Conservation (phyloP, 495 filamentous ascomycete genomes). For the Parmelia sp. region DNA sequence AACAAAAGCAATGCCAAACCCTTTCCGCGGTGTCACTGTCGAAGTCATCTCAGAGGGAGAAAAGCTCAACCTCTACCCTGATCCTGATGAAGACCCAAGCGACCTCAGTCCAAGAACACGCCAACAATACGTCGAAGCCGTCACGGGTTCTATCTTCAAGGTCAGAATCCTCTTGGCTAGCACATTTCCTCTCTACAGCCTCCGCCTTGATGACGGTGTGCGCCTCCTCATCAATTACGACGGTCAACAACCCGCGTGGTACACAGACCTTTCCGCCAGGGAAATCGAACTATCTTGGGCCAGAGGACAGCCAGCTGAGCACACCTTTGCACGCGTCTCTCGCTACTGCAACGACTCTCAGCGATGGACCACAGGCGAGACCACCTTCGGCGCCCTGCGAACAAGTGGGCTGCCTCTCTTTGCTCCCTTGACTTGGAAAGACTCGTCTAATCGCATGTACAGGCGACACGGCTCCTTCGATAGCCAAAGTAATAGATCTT, state of each 20-base stretch:
- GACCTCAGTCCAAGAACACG: not conserved
- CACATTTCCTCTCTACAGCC: not conserved
- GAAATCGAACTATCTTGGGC: not conserved
- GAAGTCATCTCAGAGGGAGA: constrained; percentile 13
- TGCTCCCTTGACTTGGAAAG: not conserved
- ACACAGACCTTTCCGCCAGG: not conserved
- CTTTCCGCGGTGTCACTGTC: constrained; percentile 11
- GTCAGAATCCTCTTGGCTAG: constrained; percentile 12
- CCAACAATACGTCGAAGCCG: constrained; percentile 22
- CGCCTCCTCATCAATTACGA: constrained; percentile 6
- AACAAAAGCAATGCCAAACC: not conserved
- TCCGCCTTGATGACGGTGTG: constrained; percentile 6
- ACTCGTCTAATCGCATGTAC: not conserved
- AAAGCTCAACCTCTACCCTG: constrained; percentile 16
- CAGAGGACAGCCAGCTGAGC: not conserved
- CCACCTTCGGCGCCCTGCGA: constrained; percentile 13
- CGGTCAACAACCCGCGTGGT: not conserved
- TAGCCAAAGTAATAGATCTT: constrained; percentile 6
- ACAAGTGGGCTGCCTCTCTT: constrained; percentile 7
- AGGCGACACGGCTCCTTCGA: constrained; percentile 2
- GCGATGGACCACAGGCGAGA: constrained; percentile 5
- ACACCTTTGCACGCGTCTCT: not conserved
- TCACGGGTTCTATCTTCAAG: constrained; percentile 20
- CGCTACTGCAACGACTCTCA: not conserved
- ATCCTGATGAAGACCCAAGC: constrained; percentile 19